Evolutionary conservation across 352 stramenopile species (phyloP), one percentile per base, ranked within the genome.

Genomic region (Pythium graminicola): DNA sequence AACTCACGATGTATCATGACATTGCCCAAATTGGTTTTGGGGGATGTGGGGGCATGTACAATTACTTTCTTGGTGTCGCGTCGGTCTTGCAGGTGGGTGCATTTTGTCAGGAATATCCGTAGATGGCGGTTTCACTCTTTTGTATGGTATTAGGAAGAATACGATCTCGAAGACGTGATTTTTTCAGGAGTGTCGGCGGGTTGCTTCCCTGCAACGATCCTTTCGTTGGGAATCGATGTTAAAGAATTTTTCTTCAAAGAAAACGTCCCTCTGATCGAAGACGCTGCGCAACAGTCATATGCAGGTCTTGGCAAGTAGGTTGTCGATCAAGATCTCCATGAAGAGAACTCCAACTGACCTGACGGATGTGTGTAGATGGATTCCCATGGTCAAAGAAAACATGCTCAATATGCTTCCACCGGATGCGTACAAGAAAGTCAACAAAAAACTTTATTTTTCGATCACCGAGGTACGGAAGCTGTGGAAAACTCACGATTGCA

Each of bases 211-310:
- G 78, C 81, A 3, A 67, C 79, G 19, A 57, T 89, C 11, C 57
- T 89, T 31, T 72, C 78, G 13, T 56, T 92, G 22, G 71, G 62
- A 7, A 74, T 87, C 33, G 65, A 87, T 61, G 76, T 81, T 29
- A 87, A 81, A 56, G 76, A 87, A 66, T 86, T 89, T 53, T 92
- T 92, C 72, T 85, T 86, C 55, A 86, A 87, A 56, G 64, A 81
- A 56, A 92, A 92, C 62, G 43, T 89, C 31, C 71, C 73, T 20
- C 55, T 92, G 19, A 85, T 89, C 50, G 71, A 87, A 58, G 53
- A 82, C 13, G 77, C 76, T 1, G 76, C 79, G 0, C 41, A 69
- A 20, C 73, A 59, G 29, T 81, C 72, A 9, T 85, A 83, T 58
- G 70, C 70, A 9, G 81, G 78, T 0, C 60, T 86, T 17, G 70